Evolutionary conservation across 1,284 basidiomycete species (phyloP).

Genomic region (Ustilago sp.): DNA sequence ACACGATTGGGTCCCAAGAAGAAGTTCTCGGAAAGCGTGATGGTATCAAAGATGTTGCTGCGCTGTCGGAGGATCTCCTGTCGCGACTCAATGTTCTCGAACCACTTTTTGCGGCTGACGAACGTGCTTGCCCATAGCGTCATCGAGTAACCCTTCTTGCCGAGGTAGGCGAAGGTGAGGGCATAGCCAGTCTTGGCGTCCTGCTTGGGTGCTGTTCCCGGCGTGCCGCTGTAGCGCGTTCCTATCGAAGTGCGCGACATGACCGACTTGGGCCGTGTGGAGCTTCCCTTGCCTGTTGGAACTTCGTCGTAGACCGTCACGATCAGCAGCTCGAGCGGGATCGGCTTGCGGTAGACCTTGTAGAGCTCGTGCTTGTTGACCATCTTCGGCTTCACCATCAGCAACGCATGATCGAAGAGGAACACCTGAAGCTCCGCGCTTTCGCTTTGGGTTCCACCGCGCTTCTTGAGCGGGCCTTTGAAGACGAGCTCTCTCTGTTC

Average conservation of each 20-base stretch:
- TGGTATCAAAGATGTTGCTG: constrained; percentile 87
- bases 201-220: constrained; percentile 71
- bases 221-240: constrained; percentile 65
- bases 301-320: constrained; percentile 84
- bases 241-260: constrained; percentile 71
- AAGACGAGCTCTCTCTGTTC: constrained; percentile 91
- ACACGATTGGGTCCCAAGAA: constrained; percentile 81
- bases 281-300: constrained; percentile 60
- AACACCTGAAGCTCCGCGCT: constrained; percentile 91
- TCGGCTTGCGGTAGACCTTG: constrained; percentile 95
- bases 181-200: constrained; percentile 89
- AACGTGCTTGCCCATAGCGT: constrained; percentile 92
- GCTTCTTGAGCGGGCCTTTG: constrained; percentile 92
- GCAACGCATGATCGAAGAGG: constrained; percentile 94
- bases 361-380: constrained; percentile 89
- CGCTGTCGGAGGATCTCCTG: constrained; percentile 86
- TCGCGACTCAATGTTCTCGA: constrained; percentile 90
- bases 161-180: constrained; percentile 92
- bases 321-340: constrained; percentile 91
- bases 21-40: constrained; percentile 86
- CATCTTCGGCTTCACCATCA: constrained; percentile 91
- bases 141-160: constrained; percentile 90
- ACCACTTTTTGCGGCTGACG: constrained; percentile 90
- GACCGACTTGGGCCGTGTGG: constrained; percentile 71
- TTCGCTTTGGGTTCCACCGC: constrained; percentile 79